phyloP scores from a whole-genome alignment of 2,329 filamentous ascomycete genomes.

The Penicillium sp. region DNA sequence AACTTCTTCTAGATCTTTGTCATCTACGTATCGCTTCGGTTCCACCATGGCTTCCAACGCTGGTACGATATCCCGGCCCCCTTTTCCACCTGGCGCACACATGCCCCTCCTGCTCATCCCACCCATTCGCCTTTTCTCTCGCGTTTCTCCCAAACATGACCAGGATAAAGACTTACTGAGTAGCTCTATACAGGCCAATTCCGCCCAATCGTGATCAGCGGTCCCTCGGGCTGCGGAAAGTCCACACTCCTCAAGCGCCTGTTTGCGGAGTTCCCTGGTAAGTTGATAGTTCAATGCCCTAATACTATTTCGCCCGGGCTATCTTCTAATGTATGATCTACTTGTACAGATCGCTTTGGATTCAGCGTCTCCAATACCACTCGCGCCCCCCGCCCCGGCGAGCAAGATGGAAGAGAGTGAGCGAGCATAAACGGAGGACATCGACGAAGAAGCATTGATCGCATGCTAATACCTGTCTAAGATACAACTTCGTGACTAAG shows the following conservation, averaged over 20 bases:
- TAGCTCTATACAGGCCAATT: slow-evolving; percentile 4
- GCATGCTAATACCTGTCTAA: not conserved
- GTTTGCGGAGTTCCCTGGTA: slow-evolving; percentile 48
- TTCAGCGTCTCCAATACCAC: slow-evolving; percentile 66
- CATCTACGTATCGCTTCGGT: slow-evolving; percentile 5
- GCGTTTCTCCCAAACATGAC: not conserved
- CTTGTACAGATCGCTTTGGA: slow-evolving; percentile 3
- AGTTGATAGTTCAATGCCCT: slow-evolving; percentile 34
- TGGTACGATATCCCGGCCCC: slow-evolving; percentile 21
- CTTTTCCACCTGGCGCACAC: not conserved
- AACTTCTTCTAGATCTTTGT: not conserved
- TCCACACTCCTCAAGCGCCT: slow-evolving; percentile 49
- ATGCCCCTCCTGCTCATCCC: not conserved
- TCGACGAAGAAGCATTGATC: not conserved
- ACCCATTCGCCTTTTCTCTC: not conserved
- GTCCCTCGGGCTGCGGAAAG: slow-evolving; percentile 49
- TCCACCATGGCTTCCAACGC: slow-evolving; percentile 33
- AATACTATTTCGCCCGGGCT: too few relatives aligned
- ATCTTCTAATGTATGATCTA: not conserved
- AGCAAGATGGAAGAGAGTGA: slow-evolving; percentile 73
- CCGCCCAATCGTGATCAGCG: slow-evolving; percentile 48
- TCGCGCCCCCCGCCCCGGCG: slow-evolving; percentile 72
- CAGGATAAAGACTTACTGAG: not conserved
- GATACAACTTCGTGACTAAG: slow-evolving; percentile 70
- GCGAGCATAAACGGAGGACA: not conserved